These are phyloP conservation scores for Beta corolliflora DNA, from an alignment of 179 eudicot genomes.

Conservation along the genomic window DNA sequence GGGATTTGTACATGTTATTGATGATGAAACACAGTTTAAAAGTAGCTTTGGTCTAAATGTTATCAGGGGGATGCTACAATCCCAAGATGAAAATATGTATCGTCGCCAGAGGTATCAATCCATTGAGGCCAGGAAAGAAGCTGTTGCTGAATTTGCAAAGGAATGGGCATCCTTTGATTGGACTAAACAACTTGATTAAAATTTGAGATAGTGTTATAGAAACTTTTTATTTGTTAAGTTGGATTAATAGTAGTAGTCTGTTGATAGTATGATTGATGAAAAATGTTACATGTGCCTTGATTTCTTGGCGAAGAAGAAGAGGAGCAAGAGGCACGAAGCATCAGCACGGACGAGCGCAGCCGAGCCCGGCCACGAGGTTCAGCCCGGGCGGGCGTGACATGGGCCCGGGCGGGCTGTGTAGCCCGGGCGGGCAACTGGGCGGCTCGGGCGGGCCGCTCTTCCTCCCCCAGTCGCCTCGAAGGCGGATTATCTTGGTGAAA, in stretches of 20 bases:
- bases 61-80: constrained; percentile 73
- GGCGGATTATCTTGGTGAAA: too few species aligned
- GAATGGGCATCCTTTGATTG: constrained; percentile 91
- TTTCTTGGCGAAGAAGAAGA: too few species aligned
- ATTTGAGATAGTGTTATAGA: neutral
- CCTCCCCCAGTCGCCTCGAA: too few species aligned
- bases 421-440: too few species aligned
- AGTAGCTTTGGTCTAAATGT: constrained; percentile 81
- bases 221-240: neutral
- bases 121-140: constrained; percentile 64
- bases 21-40: constrained; percentile 72
- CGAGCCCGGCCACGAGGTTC: too few species aligned
- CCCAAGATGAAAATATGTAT: constrained; percentile 85
- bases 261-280: neutral
- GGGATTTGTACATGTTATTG: constrained; percentile 95
- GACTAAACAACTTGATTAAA: constrained; percentile 82
- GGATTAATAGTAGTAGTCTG: neutral
- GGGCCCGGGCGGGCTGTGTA: too few species aligned
- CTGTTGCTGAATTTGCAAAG: constrained; percentile 55
- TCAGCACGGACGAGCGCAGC: too few species aligned
- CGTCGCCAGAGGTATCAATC: constrained; percentile 68
- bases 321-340: too few species aligned
- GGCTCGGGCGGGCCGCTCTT: too few species aligned
- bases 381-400: too few species aligned
- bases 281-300: too few species aligned